These are phyloP conservation scores for Yamadazyma endophytica DNA, from an alignment of 805 yeast genomes.

Conservation along the genomic window DNA sequence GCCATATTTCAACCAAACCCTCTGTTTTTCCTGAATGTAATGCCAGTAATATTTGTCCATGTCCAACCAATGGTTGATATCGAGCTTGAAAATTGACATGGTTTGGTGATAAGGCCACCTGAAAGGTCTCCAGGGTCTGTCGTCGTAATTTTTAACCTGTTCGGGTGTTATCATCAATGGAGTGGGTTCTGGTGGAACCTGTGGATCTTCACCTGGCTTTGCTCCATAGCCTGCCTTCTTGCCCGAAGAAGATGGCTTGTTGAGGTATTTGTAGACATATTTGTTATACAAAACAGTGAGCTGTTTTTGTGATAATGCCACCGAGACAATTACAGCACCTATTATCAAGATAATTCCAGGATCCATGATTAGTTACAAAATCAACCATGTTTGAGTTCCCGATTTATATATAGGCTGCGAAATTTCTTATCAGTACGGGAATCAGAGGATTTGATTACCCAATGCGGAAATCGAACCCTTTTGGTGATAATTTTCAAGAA, in stretches of 20 bases:
- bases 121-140: conserved; percentile 78
- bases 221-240: conserved; percentile 12
- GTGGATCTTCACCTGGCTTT: conserved; percentile 6
- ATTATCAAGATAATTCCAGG: conserved; percentile 6
- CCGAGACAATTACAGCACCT: conserved; percentile 10
- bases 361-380: no score
- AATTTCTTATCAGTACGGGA: conserved; percentile 2
- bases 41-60: conserved; percentile 74
- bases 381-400: no score
- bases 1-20: conserved; percentile 56
- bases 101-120: conserved; percentile 80
- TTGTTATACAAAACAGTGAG: conserved; percentile 1
- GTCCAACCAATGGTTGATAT: conserved; percentile 72
- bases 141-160: conserved; percentile 60
- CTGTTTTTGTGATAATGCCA: conserved; percentile 15
- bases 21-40: conserved; percentile 58
- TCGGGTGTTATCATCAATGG: conserved; percentile 66
- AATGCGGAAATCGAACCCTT: conserved; percentile 5
- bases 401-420: conserved; percentile 1
- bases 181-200: conserved; percentile 21
- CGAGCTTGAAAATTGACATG: conserved; percentile 69
- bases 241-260: conserved; percentile 7
- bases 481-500: no score
- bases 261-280: conserved; percentile 4
- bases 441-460: conserved; percentile 7